Base-by-base conservation (phyloP, 495 filamentous ascomycete species). In the Trichoderma reesei region DNA sequence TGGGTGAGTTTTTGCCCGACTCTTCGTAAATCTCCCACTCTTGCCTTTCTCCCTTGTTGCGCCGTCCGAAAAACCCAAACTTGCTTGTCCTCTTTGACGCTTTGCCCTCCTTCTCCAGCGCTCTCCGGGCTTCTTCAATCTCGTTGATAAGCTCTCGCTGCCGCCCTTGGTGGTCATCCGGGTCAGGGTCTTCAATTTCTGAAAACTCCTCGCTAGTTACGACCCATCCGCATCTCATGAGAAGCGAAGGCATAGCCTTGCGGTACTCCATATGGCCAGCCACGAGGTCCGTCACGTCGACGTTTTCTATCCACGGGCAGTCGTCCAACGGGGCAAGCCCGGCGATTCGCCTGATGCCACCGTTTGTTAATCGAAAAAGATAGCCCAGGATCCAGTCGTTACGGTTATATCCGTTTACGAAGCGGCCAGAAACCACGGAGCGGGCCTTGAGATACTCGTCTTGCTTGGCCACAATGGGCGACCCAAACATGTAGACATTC, bases 351-450 rank as follows among this genome's bases (percentile, higher is more conserved):
- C 89, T 86, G 71, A 99, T 92, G 60, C 94, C 95, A 63, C 94
- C 94, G 67, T 86, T 87, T 18, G 94, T 99, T 7, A 96, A 85
- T 10, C 94, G 90, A 80, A 99, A 99, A 6, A 99, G 83, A 69
- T 99, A 99, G 5, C 94, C 92, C 38, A 99, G 74, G 70, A 99
- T 98, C 94, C 95, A 99, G 73, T 99, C 94, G 70, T 93, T 96
- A 20, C 83, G 88, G 51, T 93, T 87, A 75, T 95, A 98, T 6
- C 92, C 94, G 72, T 96, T 99, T 60, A 99, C 87, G 67, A 96
- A 97, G 41, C 92, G 82, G 5, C 95, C 94, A 10, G 90, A 82
- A 1, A 99, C 90, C 7, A 96, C 89, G 38, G 86, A 83, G 44
- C 90, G 84, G 9, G 87, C 90, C 66, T 84, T 87, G 20, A 92